These are phyloP conservation scores for Caryopteris hybrid DNA, from an alignment of 305 asterid genomes.

Conservation along the genomic window DNA sequence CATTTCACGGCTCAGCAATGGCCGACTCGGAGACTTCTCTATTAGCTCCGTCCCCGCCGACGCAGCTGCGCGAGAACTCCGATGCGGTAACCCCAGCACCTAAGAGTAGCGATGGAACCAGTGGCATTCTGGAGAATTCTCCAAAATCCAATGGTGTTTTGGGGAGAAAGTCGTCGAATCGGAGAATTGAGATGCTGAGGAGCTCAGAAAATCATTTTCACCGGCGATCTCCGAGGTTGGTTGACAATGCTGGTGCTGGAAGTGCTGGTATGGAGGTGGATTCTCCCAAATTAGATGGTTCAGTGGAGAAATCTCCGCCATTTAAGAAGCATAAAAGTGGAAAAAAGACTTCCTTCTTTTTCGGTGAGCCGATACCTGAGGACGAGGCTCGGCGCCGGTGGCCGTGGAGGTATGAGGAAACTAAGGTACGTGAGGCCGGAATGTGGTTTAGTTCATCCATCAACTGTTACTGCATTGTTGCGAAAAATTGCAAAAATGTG, in stretches of 20 bases:
- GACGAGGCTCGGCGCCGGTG: slow-evolving; percentile 46
- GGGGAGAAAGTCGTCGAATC: slow-evolving; percentile 12
- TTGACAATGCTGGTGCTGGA: slow-evolving; percentile 24
- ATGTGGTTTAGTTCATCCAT: neutral
- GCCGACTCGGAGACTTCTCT: slow-evolving; percentile 23
- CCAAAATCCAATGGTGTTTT: slow-evolving; percentile 15
- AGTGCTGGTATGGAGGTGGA: slow-evolving; percentile 6
- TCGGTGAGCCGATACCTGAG: slow-evolving; percentile 37
- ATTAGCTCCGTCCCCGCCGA: slow-evolving; percentile 14
- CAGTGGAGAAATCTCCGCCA: slow-evolving; percentile 22
- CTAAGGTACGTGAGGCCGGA: slow-evolving; percentile 26
- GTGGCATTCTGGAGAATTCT: slow-evolving; percentile 13
- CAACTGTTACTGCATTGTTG: neutral
- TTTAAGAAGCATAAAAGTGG: slow-evolving; percentile 30
- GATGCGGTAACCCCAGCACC: slow-evolving; percentile 3
- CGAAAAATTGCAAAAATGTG: neutral
- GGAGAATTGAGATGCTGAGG: slow-evolving; percentile 19
- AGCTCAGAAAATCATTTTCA: slow-evolving; percentile 10
- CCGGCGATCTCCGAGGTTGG: slow-evolving; percentile 34
- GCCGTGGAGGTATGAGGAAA: slow-evolving; percentile 39
- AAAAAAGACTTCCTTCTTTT: slow-evolving; percentile 24
- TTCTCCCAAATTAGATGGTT: slow-evolving; percentile 12
- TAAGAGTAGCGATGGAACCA: slow-evolving; percentile 7
- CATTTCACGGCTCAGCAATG: slow-evolving; percentile 9
- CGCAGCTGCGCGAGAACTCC: neutral